These are phyloP conservation scores for Lecanoromycetidae sp. DNA, from an alignment of 2,329 filamentous ascomycete species.

Conservation along the genomic window DNA sequence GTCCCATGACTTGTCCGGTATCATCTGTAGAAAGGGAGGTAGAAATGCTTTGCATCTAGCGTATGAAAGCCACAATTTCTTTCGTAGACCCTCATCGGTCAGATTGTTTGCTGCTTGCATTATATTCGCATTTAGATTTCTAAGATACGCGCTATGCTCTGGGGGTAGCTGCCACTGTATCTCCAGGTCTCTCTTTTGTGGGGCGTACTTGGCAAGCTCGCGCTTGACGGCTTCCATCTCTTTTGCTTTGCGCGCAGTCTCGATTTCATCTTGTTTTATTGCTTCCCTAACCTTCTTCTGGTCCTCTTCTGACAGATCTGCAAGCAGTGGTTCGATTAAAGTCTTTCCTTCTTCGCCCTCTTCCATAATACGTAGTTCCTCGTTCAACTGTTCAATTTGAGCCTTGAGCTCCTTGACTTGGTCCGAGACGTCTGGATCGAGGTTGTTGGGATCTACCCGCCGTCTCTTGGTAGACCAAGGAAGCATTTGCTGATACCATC, in stretches of 20 bases:
- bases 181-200: constrained; percentile 20
- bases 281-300: constrained; percentile 10
- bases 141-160: constrained; percentile 28
- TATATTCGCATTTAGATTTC: constrained; percentile 31
- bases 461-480: constrained; percentile 11
- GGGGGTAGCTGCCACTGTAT: constrained; percentile 26
- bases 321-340: constrained; percentile 15
- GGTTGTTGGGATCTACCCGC: constrained; percentile 9
- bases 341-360: constrained; percentile 3
- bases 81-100: constrained; percentile 23
- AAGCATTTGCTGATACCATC: constrained; percentile 15
- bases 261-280: constrained; percentile 22
- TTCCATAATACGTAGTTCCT: constrained; percentile 15
- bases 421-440: constrained; percentile 3
- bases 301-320: constrained; percentile 14
- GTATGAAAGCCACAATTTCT: constrained; percentile 40
- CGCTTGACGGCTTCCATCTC: constrained; percentile 14
- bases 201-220: constrained; percentile 24
- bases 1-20: constrained; percentile 52
- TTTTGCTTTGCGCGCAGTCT: constrained; percentile 19
- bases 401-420: constrained; percentile 8
- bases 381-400: constrained; percentile 13
- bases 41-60: constrained; percentile 37
- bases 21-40: constrained; percentile 37
- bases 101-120: constrained; percentile 23